phyloP scores from a whole-genome alignment of 768 basidiomycete genomes.

The Suillus luteus region DNA sequence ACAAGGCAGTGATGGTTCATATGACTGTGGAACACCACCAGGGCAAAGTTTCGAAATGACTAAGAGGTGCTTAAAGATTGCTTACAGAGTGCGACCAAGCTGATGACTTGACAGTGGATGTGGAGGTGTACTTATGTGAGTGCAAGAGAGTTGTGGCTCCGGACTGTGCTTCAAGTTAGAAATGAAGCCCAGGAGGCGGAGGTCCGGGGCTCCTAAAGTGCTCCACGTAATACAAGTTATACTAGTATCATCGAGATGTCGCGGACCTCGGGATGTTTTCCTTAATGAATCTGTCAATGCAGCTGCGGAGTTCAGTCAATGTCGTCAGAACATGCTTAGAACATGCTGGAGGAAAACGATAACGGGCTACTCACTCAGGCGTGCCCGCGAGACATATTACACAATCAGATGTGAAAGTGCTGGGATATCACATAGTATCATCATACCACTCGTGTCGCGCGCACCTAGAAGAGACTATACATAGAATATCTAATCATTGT shows the following conservation, averaged over 20 bases:
- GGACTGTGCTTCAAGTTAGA: conserved; percentile 20
- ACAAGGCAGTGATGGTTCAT: conserved; percentile 21
- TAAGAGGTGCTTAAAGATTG: conserved; percentile 13
- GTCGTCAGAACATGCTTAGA: not conserved
- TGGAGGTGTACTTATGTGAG: not conserved
- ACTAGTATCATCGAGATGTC: not conserved
- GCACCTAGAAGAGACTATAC: not conserved
- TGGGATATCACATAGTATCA: not conserved
- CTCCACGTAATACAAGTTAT: not conserved
- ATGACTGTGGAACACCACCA: conserved; percentile 14
- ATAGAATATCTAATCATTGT: not conserved
- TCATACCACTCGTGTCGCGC: not conserved
- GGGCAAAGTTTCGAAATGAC: conserved; percentile 13
- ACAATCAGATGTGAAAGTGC: not conserved
- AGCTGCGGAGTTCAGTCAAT: not conserved
- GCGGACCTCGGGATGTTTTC: not conserved
- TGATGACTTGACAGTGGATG: conserved; percentile 11
- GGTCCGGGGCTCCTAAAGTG: conserved; percentile 9
- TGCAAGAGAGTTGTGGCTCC: conserved; percentile 16
- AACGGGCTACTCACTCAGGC: not conserved
- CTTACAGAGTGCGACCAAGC: conserved; percentile 17
- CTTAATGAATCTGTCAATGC: not conserved
- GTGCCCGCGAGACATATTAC: not conserved
- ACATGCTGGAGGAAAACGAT: not conserved
- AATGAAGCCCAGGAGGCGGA: conserved; percentile 22